Percentiles rank a stretch among this genome's conserved stretches.
Evolutionary conservation across 1,284 basidiomycete genomes (phyloP).

Genomic region (Cryptococcus hybrid): DNA sequence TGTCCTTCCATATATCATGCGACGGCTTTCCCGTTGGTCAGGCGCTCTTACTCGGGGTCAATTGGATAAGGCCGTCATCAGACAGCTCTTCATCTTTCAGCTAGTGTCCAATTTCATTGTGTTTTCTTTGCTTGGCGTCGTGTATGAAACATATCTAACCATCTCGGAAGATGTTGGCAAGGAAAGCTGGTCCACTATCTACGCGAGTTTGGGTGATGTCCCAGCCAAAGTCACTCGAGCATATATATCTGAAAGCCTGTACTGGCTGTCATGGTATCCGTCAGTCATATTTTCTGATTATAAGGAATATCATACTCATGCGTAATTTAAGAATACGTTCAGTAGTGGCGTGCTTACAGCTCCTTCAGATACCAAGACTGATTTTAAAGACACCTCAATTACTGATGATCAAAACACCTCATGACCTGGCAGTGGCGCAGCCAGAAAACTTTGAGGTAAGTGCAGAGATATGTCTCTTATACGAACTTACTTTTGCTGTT

Average conservation of each 20-base stretch:
- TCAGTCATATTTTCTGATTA: constrained; percentile 9
- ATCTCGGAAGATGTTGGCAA: constrained; percentile 24
- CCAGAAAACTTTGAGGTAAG: constrained; percentile 28
- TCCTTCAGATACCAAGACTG: constrained; percentile 31
- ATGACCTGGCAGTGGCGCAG: constrained; percentile 16
- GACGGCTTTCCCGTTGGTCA: constrained; percentile 28
- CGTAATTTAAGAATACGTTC: constrained; percentile 20
- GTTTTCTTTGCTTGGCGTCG: constrained; percentile 33
- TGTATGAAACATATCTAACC: constrained; percentile 30
- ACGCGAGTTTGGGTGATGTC: constrained; percentile 22
- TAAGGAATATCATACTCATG: not conserved
- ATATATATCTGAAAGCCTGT: constrained; percentile 38
- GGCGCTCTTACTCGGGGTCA: constrained; percentile 33
- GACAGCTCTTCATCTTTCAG: constrained; percentile 31
- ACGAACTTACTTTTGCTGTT: not conserved
- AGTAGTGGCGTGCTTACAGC: constrained; percentile 21
- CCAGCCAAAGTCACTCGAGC: constrained; percentile 31
- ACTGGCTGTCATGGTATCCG: constrained; percentile 44
- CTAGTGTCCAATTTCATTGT: constrained; percentile 38
- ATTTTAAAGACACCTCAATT: constrained; percentile 12
- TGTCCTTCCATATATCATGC: constrained; percentile 32
- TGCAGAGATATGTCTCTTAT: not conserved
- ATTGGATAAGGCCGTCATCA: constrained; percentile 33
- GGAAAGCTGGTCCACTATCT: constrained; percentile 19
- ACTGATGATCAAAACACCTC: constrained; percentile 10